Conservation (phyloP, 139 green algal genomes). For the Auxenochlorella protothecoides region DNA sequence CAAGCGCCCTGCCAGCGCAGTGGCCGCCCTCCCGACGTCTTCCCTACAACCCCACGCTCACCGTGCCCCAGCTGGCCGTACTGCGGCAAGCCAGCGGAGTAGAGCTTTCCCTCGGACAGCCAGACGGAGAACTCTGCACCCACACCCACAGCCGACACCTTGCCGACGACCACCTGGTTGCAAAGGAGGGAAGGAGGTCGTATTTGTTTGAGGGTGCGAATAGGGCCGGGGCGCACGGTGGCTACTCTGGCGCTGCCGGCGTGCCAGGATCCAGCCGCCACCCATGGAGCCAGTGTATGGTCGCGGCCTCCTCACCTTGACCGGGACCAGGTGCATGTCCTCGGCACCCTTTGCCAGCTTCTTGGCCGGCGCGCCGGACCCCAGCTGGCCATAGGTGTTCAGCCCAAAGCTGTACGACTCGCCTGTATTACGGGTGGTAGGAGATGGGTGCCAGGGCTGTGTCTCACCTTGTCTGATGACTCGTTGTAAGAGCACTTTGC, state of each 20-base stretch:
- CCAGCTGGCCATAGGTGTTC: conserved; percentile 77
- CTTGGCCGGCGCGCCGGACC: conserved; percentile 46
- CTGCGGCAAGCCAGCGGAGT: conserved; percentile 14
- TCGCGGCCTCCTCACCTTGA: conserved; percentile 29
- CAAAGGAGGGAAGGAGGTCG: neutral
- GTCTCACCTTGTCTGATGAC: too few relatives aligned
- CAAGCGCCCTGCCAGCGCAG: too few relatives aligned
- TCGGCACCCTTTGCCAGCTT: conserved; percentile 35
- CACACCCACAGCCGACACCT: conserved; percentile 48
- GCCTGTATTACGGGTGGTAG: conserved; percentile 22
- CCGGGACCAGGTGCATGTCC: conserved; percentile 18
- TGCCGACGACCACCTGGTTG: conserved; percentile 32
- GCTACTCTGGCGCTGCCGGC: too few relatives aligned
- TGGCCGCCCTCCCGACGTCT: too few relatives aligned
- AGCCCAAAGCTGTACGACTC: conserved; percentile 58
- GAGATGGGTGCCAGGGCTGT: neutral
- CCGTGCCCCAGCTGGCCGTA: conserved; percentile 89
- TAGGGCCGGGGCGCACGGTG: too few relatives aligned
- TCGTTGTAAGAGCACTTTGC: too few relatives aligned
- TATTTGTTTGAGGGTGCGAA: too few relatives aligned
- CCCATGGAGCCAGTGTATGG: too few relatives aligned
- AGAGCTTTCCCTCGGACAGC: conserved; percentile 36
- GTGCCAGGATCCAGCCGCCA: too few relatives aligned
- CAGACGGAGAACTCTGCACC: conserved; percentile 89
- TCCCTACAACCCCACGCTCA: too few relatives aligned